These are phyloP conservation scores for Cryptococcus floricola DNA, from an alignment of 1,284 basidiomycete species.

Conservation along the genomic window DNA sequence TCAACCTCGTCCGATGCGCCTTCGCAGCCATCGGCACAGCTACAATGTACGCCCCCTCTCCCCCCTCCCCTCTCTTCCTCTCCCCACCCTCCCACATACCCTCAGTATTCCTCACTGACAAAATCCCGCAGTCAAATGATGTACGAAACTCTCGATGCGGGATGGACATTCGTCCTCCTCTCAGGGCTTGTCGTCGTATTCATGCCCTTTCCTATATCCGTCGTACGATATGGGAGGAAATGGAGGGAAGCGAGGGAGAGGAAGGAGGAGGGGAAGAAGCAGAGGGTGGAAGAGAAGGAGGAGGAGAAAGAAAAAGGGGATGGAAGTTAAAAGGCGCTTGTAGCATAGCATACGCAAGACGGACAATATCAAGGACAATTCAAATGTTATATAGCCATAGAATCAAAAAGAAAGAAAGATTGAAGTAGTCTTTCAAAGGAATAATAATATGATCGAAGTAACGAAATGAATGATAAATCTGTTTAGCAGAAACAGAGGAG, in stretches of 20 bases:
- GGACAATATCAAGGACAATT: too few relatives aligned
- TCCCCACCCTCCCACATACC: not conserved
- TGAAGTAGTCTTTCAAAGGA: too few relatives aligned
- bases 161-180: conserved; percentile 46
- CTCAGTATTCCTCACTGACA: too few relatives aligned
- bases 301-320: too few relatives aligned
- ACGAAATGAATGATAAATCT: too few relatives aligned
- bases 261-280: conserved; percentile 5
- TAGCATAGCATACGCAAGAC: too few relatives aligned
- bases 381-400: too few relatives aligned
- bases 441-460: too few relatives aligned
- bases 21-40: conserved; percentile 43
- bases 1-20: conserved; percentile 46
- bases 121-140: conserved; percentile 22
- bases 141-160: conserved; percentile 34
- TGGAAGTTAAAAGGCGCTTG: too few relatives aligned
- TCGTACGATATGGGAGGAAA: conserved; percentile 23
- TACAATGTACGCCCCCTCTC: conserved; percentile 22
- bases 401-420: too few relatives aligned
- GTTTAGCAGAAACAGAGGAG: too few relatives aligned
- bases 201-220: conserved; percentile 29
- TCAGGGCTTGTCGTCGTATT: conserved; percentile 29
- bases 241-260: conserved; percentile 30
- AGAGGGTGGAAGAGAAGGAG: not conserved
- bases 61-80: not conserved